Conservation (phyloP, 2,329 filamentous ascomycete species). For the Colletotrichum sp. region DNA sequence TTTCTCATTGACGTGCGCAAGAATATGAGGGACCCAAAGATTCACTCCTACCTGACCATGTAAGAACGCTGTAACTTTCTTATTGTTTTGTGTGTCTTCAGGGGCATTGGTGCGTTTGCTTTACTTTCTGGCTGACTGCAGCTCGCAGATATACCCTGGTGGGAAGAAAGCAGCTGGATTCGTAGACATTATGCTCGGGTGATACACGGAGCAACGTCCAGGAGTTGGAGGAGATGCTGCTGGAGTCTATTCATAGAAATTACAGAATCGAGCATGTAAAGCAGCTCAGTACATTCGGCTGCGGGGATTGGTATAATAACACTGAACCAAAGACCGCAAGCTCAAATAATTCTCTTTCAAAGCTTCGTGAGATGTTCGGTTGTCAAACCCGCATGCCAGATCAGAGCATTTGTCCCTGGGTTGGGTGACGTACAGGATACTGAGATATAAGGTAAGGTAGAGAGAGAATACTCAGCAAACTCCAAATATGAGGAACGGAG, state of each 20-base stretch:
- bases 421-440: neutral
- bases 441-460: too few relatives aligned
- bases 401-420: neutral
- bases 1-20: conserved; percentile 33
- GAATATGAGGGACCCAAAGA: conserved; percentile 30
- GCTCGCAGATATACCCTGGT: neutral
- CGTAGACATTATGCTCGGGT: neutral
- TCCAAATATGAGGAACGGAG: neutral
- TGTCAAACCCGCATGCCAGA: neutral
- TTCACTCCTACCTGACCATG: conserved; percentile 35
- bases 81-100: too few relatives aligned
- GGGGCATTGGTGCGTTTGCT: neutral
- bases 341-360: neutral
- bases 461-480: neutral
- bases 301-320: neutral
- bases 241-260: too few relatives aligned
- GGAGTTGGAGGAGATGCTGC: too few relatives aligned
- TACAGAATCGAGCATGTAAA: neutral
- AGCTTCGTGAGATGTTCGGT: neutral
- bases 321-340: neutral
- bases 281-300: neutral
- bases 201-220: too few relatives aligned
- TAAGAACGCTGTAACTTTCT: conserved; percentile 1
- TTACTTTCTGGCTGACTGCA: neutral
- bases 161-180: neutral